phyloP scores from a whole-genome alignment of 2,329 filamentous ascomycete species.

The Emericellopsis cladophorae region DNA sequence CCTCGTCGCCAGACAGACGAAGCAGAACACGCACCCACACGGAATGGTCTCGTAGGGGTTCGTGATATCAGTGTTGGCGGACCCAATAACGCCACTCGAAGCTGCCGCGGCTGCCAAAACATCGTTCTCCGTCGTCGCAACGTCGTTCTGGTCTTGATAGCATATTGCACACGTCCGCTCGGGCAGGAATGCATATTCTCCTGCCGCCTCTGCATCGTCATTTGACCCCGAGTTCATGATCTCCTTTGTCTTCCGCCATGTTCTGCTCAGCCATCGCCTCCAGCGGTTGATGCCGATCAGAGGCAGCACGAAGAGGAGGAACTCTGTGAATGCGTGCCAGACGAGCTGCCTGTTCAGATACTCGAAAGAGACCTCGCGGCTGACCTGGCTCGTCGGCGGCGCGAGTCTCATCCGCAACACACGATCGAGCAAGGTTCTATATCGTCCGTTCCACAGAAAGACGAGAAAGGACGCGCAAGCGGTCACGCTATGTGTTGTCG shows the following conservation, averaged over 20 bases:
- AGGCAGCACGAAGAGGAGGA: constrained; percentile 91
- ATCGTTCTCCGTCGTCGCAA: constrained; percentile 59
- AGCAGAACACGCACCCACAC: constrained; percentile 91
- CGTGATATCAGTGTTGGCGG: constrained; percentile 82
- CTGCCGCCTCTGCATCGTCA: constrained; percentile 37
- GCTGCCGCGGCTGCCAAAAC: constrained; percentile 53
- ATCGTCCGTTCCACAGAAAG: constrained; percentile 82
- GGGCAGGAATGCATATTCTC: constrained; percentile 75
- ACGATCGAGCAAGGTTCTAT: constrained; percentile 81
- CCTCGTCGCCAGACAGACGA: constrained; percentile 82
- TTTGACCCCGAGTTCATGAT: constrained; percentile 36
- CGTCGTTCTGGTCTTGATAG: constrained; percentile 81
- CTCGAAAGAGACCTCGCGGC: constrained; percentile 89
- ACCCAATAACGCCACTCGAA: constrained; percentile 70
- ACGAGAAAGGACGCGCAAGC: constrained; percentile 78
- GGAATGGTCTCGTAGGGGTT: constrained; percentile 89
- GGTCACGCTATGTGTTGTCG: constrained; percentile 67
- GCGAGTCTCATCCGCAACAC: constrained; percentile 73
- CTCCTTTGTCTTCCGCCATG: constrained; percentile 71
- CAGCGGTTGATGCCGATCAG: constrained; percentile 91
- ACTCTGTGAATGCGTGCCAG: constrained; percentile 99
- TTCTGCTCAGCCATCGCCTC: constrained; percentile 76
- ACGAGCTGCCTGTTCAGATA: constrained; percentile 95
- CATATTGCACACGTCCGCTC: constrained; percentile 95
- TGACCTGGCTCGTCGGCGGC: constrained; percentile 73